A percentile compares a stretch with the other conserved stretches of the same genome.
Conservation (phyloP, 495 filamentous ascomycete species). For the Talaromyces wortmannii region DNA sequence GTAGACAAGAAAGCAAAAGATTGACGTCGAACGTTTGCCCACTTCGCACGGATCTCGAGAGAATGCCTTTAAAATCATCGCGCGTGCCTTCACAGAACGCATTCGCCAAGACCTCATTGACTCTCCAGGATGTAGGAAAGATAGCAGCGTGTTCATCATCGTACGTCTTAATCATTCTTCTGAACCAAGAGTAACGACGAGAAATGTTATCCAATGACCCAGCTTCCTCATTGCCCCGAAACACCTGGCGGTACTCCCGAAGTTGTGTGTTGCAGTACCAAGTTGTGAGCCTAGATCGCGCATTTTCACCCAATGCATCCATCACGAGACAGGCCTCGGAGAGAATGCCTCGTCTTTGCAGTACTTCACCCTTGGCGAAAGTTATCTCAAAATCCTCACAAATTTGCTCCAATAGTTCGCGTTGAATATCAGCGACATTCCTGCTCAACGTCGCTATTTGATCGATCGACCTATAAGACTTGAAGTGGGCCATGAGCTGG, state of each 20-base stretch:
- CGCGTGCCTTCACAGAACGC: conserved; percentile 90
- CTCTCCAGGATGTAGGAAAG: conserved; percentile 83
- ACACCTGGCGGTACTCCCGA: conserved; percentile 91
- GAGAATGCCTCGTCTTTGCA: conserved; percentile 60
- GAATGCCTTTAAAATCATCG: conserved; percentile 90
- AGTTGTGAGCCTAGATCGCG: conserved; percentile 72
- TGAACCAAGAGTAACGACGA: conserved; percentile 92
- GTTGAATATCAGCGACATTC: conserved; percentile 90
- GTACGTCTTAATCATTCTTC: conserved; percentile 90
- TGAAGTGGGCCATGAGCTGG: conserved; percentile 98
- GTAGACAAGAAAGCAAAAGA: conserved; percentile 80
- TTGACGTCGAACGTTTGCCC: conserved; percentile 87
- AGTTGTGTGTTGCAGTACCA: conserved; percentile 99
- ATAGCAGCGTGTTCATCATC: conserved; percentile 88
- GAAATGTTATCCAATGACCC: conserved; percentile 97
- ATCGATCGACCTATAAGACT: conserved; percentile 93
- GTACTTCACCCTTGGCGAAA: conserved; percentile 85
- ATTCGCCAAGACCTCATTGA: conserved; percentile 85
- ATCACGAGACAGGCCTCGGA: conserved; percentile 87
- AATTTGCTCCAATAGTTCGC: conserved; percentile 90
- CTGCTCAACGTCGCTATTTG: conserved; percentile 92
- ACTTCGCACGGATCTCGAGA: conserved; percentile 81
- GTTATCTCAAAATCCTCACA: conserved; percentile 97
- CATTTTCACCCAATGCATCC: conserved; percentile 90
- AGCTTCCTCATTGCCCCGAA: conserved; percentile 92